Base-by-base conservation (phyloP, 2,329 filamentous ascomycete species). In the Colletotrichum shisoi region DNA sequence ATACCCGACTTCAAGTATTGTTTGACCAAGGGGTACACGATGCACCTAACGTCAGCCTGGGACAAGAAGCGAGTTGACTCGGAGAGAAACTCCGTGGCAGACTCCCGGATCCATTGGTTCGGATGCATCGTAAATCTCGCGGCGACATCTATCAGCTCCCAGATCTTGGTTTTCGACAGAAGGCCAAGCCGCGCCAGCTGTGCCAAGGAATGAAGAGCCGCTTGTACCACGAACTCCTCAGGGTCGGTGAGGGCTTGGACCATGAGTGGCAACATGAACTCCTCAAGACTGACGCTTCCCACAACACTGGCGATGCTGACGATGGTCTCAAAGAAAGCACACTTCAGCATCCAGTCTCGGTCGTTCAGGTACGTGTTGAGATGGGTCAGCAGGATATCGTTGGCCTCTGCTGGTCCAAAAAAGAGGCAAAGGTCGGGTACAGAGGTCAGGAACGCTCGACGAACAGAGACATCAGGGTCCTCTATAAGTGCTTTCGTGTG, bases 321-420 rank as follows among this genome's bases (percentile, higher is more conserved):
- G 31, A 98, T 93, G 0, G 93, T 92, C 74, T 97, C 94, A 73
- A 99, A 97, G 75, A 98, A 98, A 3, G 94, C 93, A 73, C 93
- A 97, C 77, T 97, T 97, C 39, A 99, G 81, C 76, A 93, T 93
- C 95, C 95, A 99, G 76, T 99, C 94, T 48, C 91, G 88, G 73
- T 98, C 95, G 71, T 99, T 99, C 9, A 99, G 81, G 73, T 99
- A 99, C 0, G 95, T 99, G 74, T 98, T 98, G 34, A 99, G 82
- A 79, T 99, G 95, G 39, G 93, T 96, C 24, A 99, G 82, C 17
- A 99, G 89, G n/a, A 99, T 92, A 74, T 99, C 95, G 76, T 96
- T 97, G 1, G 94, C 91, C 74, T 93, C 91, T n/a, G 89, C 86
- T 68, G 91, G 94, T 3, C 93, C 93, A 71, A 99, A 98, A 78